Conservation (phyloP, 805 yeast genomes). For the Nakazawaea peltata region DNA sequence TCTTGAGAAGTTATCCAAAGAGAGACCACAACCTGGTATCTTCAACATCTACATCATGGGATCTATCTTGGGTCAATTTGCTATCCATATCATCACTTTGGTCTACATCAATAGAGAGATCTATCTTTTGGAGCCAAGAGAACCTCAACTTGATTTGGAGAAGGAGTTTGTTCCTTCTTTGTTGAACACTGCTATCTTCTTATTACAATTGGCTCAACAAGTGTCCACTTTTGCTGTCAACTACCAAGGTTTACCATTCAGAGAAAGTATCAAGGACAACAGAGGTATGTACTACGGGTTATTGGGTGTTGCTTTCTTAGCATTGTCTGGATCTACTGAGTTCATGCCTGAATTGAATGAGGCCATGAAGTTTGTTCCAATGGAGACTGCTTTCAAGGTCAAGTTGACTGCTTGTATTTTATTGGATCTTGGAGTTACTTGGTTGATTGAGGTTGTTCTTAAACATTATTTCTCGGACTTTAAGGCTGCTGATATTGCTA, state of each 20-base stretch:
- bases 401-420: conserved; percentile 69
- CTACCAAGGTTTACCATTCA: conserved; percentile 95
- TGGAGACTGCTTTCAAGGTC: conserved; percentile 64
- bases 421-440: conserved; percentile 69
- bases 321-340: conserved; percentile 89
- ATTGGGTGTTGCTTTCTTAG: conserved; percentile 82
- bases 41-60: conserved; percentile 97
- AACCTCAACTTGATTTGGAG: conserved; percentile 82
- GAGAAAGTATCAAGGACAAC: conserved; percentile 83
- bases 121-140: conserved; percentile 86
- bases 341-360: conserved; percentile 91
- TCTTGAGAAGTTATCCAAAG: conserved; percentile 77
- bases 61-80: conserved; percentile 93
- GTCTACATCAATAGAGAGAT: conserved; percentile 79
- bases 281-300: conserved; percentile 97
- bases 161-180: conserved; percentile 83
- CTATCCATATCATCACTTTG: conserved; percentile 78
- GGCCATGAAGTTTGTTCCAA: conserved; percentile 85
- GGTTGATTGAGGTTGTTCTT: conserved; percentile 71
- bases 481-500: conserved; percentile 86
- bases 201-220: conserved; percentile 91
- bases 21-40: conserved; percentile 96
- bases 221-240: conserved; percentile 97
- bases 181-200: conserved; percentile 91
- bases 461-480: conserved; percentile 85